phyloP scores from a whole-genome alignment of 169 alveolate genomes.

The Plasmodium yoelii region DNA sequence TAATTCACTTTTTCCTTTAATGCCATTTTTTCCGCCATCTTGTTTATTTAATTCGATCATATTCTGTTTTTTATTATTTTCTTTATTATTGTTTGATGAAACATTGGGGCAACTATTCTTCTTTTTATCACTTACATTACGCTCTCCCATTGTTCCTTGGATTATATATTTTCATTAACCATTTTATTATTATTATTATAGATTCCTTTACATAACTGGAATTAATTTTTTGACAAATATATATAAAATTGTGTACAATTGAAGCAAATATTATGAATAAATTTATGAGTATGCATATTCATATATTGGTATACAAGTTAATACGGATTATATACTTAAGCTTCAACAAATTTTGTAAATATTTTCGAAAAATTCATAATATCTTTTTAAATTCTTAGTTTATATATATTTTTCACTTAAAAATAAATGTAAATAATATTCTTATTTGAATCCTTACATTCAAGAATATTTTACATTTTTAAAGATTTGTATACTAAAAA shows the following conservation, averaged over 20 bases:
- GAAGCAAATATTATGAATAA: too few relatives aligned
- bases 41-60: neutral
- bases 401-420: neutral
- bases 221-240: neutral
- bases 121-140: conserved; percentile 17
- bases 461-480: neutral
- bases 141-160: conserved; percentile 29
- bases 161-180: conserved; percentile 18
- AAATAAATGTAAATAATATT: neutral
- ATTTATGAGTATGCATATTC: neutral
- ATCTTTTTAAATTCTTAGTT: neutral
- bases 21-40: neutral
- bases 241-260: too few relatives aligned
- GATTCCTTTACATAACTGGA: neutral
- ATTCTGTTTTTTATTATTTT: conserved; percentile 10
- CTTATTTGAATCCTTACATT: conserved; percentile 1
- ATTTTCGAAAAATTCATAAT: neutral
- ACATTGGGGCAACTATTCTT: neutral
- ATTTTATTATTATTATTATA: conserved; percentile 5
- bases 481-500: neutral
- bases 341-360: neutral
- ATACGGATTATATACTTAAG: neutral
- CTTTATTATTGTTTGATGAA: conserved; percentile 4
- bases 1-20: conserved; percentile 8
- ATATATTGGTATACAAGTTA: neutral